phyloP scores from a whole-genome alignment of 2,329 filamentous ascomycete species.

The Diaporthe citri region DNA sequence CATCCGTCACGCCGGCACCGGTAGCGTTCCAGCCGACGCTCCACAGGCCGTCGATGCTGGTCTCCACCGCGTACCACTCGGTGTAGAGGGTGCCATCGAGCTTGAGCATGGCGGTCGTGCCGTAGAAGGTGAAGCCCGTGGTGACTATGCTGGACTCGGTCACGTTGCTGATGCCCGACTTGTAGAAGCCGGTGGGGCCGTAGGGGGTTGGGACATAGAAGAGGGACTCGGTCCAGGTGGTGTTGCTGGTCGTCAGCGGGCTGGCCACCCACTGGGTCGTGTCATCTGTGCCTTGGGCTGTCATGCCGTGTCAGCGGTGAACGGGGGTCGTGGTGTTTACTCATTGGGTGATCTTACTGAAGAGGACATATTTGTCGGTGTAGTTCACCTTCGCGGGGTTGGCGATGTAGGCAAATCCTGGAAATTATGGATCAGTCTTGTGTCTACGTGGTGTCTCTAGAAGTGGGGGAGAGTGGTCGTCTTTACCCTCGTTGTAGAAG shows the following conservation, averaged over 20 bases:
- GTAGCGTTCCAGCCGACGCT: conserved; percentile 37
- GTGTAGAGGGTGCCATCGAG: conserved; percentile 27
- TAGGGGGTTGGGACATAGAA: conserved; percentile 22
- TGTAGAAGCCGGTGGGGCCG: conserved; percentile 34
- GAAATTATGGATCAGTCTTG: not conserved
- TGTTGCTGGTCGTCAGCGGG: conserved; percentile 16
- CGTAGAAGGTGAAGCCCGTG: conserved; percentile 37
- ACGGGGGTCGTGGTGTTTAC: not conserved
- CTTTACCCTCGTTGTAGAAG: conserved; percentile 33
- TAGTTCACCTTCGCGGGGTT: conserved; percentile 34
- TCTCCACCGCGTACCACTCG: conserved; percentile 33
- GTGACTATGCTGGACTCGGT: conserved; percentile 18
- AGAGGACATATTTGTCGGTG: conserved; percentile 22
- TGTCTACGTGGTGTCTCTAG: not conserved
- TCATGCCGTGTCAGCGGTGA: not conserved
- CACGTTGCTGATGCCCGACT: conserved; percentile 20
- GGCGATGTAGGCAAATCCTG: conserved; percentile 35
- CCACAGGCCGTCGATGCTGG: conserved; percentile 34
- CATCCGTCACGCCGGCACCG: not conserved
- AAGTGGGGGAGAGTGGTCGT: not conserved
- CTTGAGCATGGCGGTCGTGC: conserved; percentile 26
- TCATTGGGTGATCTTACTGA: not conserved
- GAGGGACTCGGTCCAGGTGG: conserved; percentile 23
- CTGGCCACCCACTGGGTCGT: conserved; percentile 34
- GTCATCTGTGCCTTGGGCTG: conserved; percentile 16